Evolutionary conservation across 2,329 filamentous ascomycete species (phyloP).

Genomic region (Xylariales sp.): DNA sequence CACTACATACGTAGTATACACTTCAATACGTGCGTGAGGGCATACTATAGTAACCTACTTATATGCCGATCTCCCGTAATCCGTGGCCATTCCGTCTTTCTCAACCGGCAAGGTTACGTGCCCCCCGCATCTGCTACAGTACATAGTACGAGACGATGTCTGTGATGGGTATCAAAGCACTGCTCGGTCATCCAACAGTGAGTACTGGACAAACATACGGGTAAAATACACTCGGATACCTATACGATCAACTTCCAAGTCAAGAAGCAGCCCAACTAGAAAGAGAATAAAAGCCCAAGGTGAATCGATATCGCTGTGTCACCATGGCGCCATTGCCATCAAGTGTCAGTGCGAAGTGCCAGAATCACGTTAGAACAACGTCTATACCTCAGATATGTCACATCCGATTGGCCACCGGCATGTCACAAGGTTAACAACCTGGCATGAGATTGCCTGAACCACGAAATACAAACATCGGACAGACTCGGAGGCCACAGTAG

Average conservation of each 20-base stretch:
- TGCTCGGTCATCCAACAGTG: neutral
- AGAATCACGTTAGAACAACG: neutral
- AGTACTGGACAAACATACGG: neutral
- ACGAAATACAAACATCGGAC: constrained; percentile 15
- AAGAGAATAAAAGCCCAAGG: neutral
- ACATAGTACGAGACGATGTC: no score
- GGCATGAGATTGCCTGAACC: constrained; percentile 32
- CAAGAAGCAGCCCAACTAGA: constrained; percentile 9
- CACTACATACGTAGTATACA: neutral
- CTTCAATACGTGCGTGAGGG: constrained; percentile 8
- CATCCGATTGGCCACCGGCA: constrained; percentile 27
- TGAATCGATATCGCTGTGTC: constrained; percentile 18
- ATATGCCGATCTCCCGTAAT: constrained; percentile 36
- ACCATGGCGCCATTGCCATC: constrained; percentile 21
- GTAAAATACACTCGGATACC: constrained; percentile 8
- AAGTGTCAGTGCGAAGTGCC: constrained; percentile 8
- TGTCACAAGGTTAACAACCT: constrained; percentile 16
- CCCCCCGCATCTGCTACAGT: constrained; percentile 14
- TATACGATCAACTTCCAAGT: neutral
- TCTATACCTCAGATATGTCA: constrained; percentile 3
- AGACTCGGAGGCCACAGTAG: neutral
- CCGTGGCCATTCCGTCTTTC: constrained; percentile 6
- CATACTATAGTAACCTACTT: constrained; percentile 18
- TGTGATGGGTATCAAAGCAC: constrained; percentile 2
- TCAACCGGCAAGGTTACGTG: constrained; percentile 13